Base-by-base conservation (phyloP, 352 stramenopile species). In the Phytophthora fragariae region DNA sequence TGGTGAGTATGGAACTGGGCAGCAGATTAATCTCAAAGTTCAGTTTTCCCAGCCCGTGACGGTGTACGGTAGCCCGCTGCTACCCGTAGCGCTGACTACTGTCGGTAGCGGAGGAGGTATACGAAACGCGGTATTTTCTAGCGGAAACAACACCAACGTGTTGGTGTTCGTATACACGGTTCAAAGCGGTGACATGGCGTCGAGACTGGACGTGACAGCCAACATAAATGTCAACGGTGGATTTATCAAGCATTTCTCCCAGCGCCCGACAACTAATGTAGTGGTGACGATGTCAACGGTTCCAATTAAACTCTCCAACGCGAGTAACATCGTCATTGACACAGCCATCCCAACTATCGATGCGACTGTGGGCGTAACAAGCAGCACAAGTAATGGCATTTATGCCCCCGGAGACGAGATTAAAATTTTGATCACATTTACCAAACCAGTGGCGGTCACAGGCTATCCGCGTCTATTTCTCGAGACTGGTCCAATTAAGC, bases 111-210 rank as follows among this genome's bases (percentile, higher is more conserved):
- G 72, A 14, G 79, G 71, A 3, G 57, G 65, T 1, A 72, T 60
- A 17, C 77, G 90, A 0, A 73, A 77, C 52, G 84, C 88, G 6
- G 53, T 70, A 5, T 92, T 91, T 59, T 59, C 58, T 0, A 79
- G 76, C 27, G 90, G 90, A 9, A 96, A 94, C 75, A 92, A 93
- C 49, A 89, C 88, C 3, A 73, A 86, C 47, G 82, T 75, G 0
- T 77, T 96, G 3, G 58, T 86, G 8, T 96, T 96, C 66, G 46
- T 85, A 14, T 96, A 95, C 64, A 73, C 83, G 3, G 87, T 95
- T 2, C 78, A 92, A 52, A 74, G 39, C 19, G 88, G 86, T 17
- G 88, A 95, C 33, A 64, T 78, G 1, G 75, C 83, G 5, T 75
- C 69, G 2, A 74, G 53, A 1, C 67, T 95, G 53, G 87, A 92